phyloP scores from a whole-genome alignment of 306 rosid genomes.

The Cicer cuneatum region DNA sequence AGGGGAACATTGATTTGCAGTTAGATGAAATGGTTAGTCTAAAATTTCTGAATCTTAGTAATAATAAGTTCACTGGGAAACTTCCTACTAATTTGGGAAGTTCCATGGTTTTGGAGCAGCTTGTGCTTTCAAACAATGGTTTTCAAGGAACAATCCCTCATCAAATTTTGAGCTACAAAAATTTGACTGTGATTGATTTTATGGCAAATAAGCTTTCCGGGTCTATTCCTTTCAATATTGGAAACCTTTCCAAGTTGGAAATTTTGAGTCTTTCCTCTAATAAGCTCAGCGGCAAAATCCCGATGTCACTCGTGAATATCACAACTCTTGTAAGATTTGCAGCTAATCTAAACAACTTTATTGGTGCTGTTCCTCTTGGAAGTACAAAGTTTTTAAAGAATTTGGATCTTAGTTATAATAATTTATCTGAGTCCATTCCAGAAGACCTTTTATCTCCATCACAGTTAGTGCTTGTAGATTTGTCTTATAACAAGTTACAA shows the following conservation, averaged over 20 bases:
- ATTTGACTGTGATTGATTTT: constrained; percentile 64
- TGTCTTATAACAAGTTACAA: constrained; percentile 53
- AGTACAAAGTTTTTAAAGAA: constrained; percentile 52
- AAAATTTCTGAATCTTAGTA: constrained; percentile 55
- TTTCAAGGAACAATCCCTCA: constrained; percentile 61
- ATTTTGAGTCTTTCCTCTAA: constrained; percentile 69
- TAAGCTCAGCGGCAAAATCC: constrained; percentile 54
- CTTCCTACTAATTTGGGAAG: constrained; percentile 66
- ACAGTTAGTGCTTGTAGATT: constrained; percentile 59
- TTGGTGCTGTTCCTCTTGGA: constrained; percentile 58
- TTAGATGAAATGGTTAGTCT: constrained; percentile 62
- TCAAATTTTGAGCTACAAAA: constrained; percentile 46
- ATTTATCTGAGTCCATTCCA: constrained; percentile 55
- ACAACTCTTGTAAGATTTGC: constrained; percentile 66
- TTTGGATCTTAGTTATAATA: constrained; percentile 76
- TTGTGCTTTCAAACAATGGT: constrained; percentile 50
- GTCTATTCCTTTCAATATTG: constrained; percentile 55
- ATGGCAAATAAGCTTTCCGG: constrained; percentile 43
- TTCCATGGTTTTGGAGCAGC: constrained; percentile 58
- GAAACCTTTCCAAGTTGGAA: constrained; percentile 61
- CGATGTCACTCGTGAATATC: constrained; percentile 49
- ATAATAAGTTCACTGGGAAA: constrained; percentile 38
- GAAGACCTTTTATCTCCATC: constrained; percentile 53
- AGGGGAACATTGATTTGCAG: constrained; percentile 46
- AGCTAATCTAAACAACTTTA: constrained; percentile 59